phyloP scores from a whole-genome alignment of 352 stramenopile species.

The Poterioochromonas sp. region DNA sequence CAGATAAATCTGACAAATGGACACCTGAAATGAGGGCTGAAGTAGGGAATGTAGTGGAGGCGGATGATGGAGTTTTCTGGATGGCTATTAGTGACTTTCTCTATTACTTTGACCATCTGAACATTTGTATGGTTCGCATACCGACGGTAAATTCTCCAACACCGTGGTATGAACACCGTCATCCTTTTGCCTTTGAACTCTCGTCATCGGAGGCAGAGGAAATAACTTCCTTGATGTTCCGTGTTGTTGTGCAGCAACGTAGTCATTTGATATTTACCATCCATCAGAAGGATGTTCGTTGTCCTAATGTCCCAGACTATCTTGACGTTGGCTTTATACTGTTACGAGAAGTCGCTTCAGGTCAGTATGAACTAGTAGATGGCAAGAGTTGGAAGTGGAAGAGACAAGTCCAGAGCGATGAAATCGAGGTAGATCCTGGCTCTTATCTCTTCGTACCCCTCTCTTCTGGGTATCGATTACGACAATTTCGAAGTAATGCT shows the following conservation, averaged over 20 bases:
- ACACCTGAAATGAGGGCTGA: constrained; percentile 35
- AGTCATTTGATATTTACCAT: constrained; percentile 27
- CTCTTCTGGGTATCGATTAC: constrained; percentile 34
- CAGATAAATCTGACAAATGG: constrained; percentile 14
- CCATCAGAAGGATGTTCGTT: constrained; percentile 38
- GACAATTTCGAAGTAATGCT: background rate
- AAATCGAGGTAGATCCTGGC: constrained; percentile 33
- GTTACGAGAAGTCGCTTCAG: constrained; percentile 18
- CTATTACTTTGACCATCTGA: constrained; percentile 28
- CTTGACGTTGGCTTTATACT: constrained; percentile 37
- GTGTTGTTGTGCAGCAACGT: constrained; percentile 25
- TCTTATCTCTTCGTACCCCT: constrained; percentile 35
- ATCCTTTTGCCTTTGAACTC: constrained; percentile 32
- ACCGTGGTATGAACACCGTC: constrained; percentile 33
- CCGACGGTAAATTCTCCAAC: constrained; percentile 2
- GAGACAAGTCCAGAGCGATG: constrained; percentile 32
- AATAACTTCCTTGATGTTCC: constrained; percentile 17
- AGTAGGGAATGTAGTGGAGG: background rate
- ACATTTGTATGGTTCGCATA: constrained; percentile 32
- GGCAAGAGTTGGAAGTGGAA: constrained; percentile 26
- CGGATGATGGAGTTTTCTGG: constrained; percentile 40
- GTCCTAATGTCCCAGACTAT: constrained; percentile 31
- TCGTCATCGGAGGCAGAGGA: background rate
- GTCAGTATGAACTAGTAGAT: constrained; percentile 33
- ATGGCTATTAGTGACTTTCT: constrained; percentile 40